These are phyloP conservation scores for Thalassiosira ordinaria DNA, from an alignment of 352 stramenopile species.

Conservation along the genomic window DNA sequence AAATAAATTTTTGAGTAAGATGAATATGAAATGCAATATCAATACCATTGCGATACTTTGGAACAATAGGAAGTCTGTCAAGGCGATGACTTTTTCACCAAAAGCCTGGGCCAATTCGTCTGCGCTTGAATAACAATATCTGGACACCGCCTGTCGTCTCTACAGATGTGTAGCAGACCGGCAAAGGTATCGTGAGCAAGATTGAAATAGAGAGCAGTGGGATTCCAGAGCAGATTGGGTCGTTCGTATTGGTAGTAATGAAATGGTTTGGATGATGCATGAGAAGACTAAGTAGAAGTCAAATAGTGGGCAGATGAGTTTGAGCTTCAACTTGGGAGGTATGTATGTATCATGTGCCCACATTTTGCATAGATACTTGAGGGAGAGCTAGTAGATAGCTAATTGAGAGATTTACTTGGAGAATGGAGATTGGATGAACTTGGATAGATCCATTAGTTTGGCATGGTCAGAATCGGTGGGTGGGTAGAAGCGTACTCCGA, in stretches of 20 bases:
- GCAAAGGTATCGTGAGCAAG: not conserved
- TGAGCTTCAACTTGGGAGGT: too few relatives aligned
- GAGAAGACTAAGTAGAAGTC: too few relatives aligned
- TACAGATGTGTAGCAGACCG: not conserved
- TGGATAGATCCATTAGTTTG: conserved; percentile 15
- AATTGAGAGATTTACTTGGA: too few relatives aligned
- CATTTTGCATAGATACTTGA: too few relatives aligned
- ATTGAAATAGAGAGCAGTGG: not conserved
- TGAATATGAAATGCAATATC: not conserved
- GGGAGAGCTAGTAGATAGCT: too few relatives aligned
- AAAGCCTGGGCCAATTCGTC: not conserved
- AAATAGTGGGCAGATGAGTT: too few relatives aligned
- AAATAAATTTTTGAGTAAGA: not conserved
- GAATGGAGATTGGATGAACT: not conserved
- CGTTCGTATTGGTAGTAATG: not conserved
- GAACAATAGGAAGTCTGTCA: not conserved
- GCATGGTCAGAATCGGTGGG: conserved; percentile 5
- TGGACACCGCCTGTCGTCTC: not conserved
- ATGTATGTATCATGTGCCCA: too few relatives aligned
- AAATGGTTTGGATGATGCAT: not conserved
- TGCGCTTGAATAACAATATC: not conserved
- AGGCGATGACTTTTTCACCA: not conserved
- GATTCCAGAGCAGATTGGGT: not conserved
- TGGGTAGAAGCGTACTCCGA: conserved; percentile 33
- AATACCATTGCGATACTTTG: not conserved